Percentiles rank a stretch among this genome's conserved stretches.
Conservation (phyloP, 805 yeast genomes). For the Saturnispora bothae region DNA sequence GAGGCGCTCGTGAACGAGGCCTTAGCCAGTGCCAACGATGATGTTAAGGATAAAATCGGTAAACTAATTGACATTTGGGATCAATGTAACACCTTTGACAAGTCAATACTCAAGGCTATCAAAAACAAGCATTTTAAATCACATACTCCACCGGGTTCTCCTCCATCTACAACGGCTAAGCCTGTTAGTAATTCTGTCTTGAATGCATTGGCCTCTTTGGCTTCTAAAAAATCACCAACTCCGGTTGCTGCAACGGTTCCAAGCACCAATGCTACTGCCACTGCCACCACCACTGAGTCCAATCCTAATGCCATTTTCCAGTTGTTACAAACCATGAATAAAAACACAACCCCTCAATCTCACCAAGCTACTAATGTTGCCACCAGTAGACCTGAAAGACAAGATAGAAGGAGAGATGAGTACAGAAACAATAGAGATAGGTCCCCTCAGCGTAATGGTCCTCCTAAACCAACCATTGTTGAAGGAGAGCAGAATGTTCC, state of each 20-base stretch:
- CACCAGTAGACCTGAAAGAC: neutral
- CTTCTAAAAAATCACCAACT: constrained; percentile 33
- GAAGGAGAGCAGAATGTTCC: constrained; percentile 58
- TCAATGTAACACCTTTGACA: constrained; percentile 66
- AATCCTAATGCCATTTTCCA: constrained; percentile 37
- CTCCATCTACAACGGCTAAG: constrained; percentile 31
- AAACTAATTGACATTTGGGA: constrained; percentile 92
- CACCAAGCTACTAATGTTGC: neutral
- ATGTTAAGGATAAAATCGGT: constrained; percentile 60
- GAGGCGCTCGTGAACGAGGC: constrained; percentile 51
- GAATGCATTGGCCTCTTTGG: constrained; percentile 60
- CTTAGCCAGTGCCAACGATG: constrained; percentile 24
- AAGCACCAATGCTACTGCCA: constrained; percentile 14
- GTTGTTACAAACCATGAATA: constrained; percentile 42
- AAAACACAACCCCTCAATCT: constrained; percentile 17
- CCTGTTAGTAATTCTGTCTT: constrained; percentile 52
- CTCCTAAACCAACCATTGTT: constrained; percentile 18
- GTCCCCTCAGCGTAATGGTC: constrained; percentile 32
- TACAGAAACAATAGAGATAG: constrained; percentile 37
- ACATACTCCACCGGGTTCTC: constrained; percentile 65
- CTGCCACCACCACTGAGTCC: constrained; percentile 14
- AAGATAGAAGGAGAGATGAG: constrained; percentile 24
- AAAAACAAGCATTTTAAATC: constrained; percentile 51
- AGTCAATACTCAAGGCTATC: constrained; percentile 42
- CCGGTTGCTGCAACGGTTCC: constrained; percentile 21